Evolutionary conservation across 768 basidiomycete genomes (phyloP).

Genomic region (Pisolithus sp.): DNA sequence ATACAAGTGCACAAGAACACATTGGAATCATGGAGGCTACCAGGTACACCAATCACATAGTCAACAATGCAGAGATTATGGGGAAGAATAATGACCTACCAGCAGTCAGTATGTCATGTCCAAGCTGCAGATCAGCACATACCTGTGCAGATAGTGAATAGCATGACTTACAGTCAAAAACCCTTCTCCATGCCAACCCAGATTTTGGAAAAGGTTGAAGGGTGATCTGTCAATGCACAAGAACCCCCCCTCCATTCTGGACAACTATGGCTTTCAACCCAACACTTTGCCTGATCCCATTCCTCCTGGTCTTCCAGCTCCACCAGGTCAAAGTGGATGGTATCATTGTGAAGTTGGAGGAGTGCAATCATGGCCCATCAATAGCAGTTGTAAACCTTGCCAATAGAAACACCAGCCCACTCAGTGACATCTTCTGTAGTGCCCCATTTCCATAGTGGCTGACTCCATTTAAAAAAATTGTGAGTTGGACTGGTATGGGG

Average conservation of each 20-base stretch:
- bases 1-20: too few species aligned
- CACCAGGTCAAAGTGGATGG: slow-evolving; percentile 4
- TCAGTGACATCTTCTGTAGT: slow-evolving; percentile 14
- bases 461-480: slow-evolving; percentile 26
- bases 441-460: slow-evolving; percentile 8
- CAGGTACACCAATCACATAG: too few species aligned
- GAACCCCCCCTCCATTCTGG: slow-evolving; percentile 5
- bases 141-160: slow-evolving; percentile 12
- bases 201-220: slow-evolving; percentile 16
- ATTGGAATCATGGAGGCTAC: too few species aligned
- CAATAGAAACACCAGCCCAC: slow-evolving; percentile 13
- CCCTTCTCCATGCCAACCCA: slow-evolving; percentile 11
- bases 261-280: not conserved
- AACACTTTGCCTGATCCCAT: not conserved
- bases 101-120: too few species aligned
- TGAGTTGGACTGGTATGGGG: slow-evolving; percentile 24
- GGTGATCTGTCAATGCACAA: slow-evolving; percentile 9
- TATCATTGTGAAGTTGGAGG: slow-evolving; percentile 3
- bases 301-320: slow-evolving; percentile 1
- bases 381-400: slow-evolving; percentile 15
- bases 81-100: too few species aligned
- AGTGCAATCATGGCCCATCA: slow-evolving; percentile 11
- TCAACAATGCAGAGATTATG: too few species aligned
- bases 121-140: not conserved
- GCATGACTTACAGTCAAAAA: slow-evolving; percentile 10